Conservation (phyloP, 371 early-diverging fungal genomes). For the Mucor circinelloides region DNA sequence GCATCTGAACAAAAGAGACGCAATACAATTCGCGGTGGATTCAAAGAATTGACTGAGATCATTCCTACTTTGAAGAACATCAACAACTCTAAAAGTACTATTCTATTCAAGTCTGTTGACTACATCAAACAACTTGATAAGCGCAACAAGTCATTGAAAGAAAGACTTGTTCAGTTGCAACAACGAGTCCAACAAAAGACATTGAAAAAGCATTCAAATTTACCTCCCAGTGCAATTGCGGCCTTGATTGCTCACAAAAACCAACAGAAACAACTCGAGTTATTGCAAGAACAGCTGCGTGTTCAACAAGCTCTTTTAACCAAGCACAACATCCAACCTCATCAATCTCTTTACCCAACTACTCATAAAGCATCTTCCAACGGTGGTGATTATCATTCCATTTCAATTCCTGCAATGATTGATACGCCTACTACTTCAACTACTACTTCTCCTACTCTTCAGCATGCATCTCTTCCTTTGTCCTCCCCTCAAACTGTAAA, state of each 20-base stretch:
- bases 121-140: slow-evolving; percentile 42
- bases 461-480: slow-evolving; percentile 12
- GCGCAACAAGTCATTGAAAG: slow-evolving; percentile 32
- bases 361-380: neutral
- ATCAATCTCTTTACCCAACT: slow-evolving; percentile 9
- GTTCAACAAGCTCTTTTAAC: slow-evolving; percentile 37
- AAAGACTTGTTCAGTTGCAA: slow-evolving; percentile 12
- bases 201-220: neutral
- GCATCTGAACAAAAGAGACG: slow-evolving; percentile 88
- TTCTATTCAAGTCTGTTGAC: slow-evolving; percentile 52
- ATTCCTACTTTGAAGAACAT: slow-evolving; percentile 71
- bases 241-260: slow-evolving; percentile 36
- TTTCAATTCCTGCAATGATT: slow-evolving; percentile 29
- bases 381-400: slow-evolving; percentile 19
- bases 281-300: slow-evolving; percentile 43
- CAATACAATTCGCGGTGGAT: slow-evolving; percentile 80
- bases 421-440: slow-evolving; percentile 15
- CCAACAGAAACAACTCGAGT: slow-evolving; percentile 37
- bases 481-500: neutral
- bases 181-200: slow-evolving; percentile 8
- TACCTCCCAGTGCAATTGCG: slow-evolving; percentile 23
- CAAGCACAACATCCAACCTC: slow-evolving; percentile 23
- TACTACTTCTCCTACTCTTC: slow-evolving; percentile 9
- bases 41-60: slow-evolving; percentile 76
- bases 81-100: slow-evolving; percentile 52